Base-by-base conservation (phyloP, 2,329 filamentous ascomycete species). In the Botrytis aclada region DNA sequence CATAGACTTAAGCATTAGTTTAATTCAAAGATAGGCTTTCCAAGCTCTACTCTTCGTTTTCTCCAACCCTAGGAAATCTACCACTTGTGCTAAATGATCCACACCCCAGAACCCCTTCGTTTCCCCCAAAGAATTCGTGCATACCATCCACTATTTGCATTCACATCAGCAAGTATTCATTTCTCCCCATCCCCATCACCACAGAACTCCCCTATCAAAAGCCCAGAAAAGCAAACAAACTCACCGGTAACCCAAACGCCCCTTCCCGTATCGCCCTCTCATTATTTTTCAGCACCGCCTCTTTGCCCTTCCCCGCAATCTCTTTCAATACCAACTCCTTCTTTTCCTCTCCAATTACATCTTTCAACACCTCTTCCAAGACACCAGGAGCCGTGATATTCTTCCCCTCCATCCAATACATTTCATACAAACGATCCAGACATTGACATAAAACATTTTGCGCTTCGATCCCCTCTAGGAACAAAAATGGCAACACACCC, bases 241-340 rank as follows among this genome's bases (percentile, higher is more conserved):
- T 51, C 45, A 51, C 64, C 16, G 64, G 64, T 25, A 66, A 51
- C 9, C 64, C 64, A 54, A 66, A 66, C 10, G 64, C 43, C 22
- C 43, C 64, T 0, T 66, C 45, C 32, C 16, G 22, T n/a, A 66
- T 0, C 32, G 64, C 64, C 7, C 64, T 54, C 32, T 10, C 43
- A 54, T 37, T 51, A 22, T 66, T 66, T 3, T 1, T n/a, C 22
- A 22, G 2, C 32, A 51, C 32, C 14, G 9, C 45, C 14, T 29
- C 43, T 8, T 51, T 54, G 1, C 64, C 64, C 45, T 37, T 66
- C 32, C 64, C 64, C 8, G 25, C 32, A 39, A 66, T 39, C 4
- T 66, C 64, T 14, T n/a, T n/a, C 8, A 66, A 12, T 2, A 66
- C 64, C 22, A 51, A 34, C 64, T n/a, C 22, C 45, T 18, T 25